Evolutionary conservation across 495 filamentous ascomycete genomes (phyloP).

Genomic region (Daldinia loculata): DNA sequence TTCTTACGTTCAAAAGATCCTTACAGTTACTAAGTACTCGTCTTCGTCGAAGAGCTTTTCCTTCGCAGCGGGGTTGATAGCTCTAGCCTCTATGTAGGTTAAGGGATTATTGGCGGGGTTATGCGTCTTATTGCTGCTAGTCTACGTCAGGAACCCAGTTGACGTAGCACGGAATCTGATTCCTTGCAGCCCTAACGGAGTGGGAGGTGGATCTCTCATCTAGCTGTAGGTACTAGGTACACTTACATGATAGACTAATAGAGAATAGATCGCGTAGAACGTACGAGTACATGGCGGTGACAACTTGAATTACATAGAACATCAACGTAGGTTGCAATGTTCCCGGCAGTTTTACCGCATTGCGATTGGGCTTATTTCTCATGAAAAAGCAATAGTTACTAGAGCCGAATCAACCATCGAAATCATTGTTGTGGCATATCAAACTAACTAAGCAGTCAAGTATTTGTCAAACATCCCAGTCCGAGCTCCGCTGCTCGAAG

Average conservation of each 20-base stretch:
- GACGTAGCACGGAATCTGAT: constrained; percentile 17
- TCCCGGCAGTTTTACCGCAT: background rate
- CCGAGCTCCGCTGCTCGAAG: constrained; percentile 30
- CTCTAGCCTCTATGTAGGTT: no score
- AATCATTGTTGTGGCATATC: constrained; percentile 15
- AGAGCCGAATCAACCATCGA: background rate
- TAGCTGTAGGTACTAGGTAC: no score
- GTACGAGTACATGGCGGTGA: constrained; percentile 5
- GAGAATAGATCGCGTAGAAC: background rate
- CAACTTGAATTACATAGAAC: background rate
- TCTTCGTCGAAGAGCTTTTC: constrained; percentile 18
- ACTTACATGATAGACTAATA: background rate
- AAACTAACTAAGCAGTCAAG: background rate
- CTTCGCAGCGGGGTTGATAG: constrained; percentile 32
- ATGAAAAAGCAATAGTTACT: background rate
- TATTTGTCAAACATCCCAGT: constrained; percentile 44
- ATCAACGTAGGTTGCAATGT: background rate
- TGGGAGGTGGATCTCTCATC: constrained; percentile 2
- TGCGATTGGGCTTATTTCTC: background rate
- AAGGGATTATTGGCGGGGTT: constrained; percentile 30
- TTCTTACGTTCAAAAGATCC: constrained; percentile 16
- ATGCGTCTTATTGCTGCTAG: constrained; percentile 21
- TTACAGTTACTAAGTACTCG: background rate
- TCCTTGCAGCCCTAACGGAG: constrained; percentile 17
- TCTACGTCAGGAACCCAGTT: constrained; percentile 35